A percentile compares a stretch with the other conserved stretches of the same genome.
Evolutionary conservation across 202 grass and related monocot genomes (phyloP).

Genomic region (Schoenoplectus triqueter): DNA sequence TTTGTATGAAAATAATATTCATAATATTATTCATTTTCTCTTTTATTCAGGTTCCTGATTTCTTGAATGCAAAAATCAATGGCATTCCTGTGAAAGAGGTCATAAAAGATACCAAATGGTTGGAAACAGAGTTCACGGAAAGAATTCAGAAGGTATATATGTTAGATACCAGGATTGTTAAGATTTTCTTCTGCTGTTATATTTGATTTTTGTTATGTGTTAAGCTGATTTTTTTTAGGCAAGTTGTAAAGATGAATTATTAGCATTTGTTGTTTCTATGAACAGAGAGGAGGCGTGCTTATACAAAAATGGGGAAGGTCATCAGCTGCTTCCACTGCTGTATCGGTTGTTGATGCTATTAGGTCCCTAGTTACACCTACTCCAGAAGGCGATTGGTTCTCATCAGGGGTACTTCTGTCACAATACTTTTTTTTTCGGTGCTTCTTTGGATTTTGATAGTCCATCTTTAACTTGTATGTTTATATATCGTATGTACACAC

Average conservation of each 20-base stretch:
- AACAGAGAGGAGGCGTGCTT: conserved; percentile 84
- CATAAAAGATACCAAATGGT: conserved; percentile 84
- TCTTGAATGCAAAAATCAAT: conserved; percentile 90
- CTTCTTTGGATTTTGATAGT: conserved; percentile 7
- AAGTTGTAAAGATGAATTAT: neutral
- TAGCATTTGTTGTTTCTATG: conserved; percentile 6
- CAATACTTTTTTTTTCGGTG: neutral
- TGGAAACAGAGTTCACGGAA: conserved; percentile 86
- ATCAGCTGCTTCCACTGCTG: conserved; percentile 94
- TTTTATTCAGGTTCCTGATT: conserved; percentile 85
- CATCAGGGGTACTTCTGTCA: conserved; percentile 61
- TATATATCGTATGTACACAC: neutral
- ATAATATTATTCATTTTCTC: neutral
- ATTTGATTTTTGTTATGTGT: neutral
- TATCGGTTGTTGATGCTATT: conserved; percentile 89
- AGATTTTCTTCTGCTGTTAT: neutral
- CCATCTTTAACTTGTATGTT: neutral
- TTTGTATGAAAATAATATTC: conserved; percentile 6
- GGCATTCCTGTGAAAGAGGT: conserved; percentile 77
- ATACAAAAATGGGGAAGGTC: conserved; percentile 99
- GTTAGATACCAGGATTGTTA: neutral
- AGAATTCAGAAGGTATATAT: conserved; percentile 76
- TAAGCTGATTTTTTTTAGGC: neutral
- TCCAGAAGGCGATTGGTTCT: conserved; percentile 76
- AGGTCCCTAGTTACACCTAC: conserved; percentile 87